Evolutionary conservation across 2,329 filamentous ascomycete species (phyloP), one percentile per base, ranked within the genome.

Genomic region (Aspergillus sp.): DNA sequence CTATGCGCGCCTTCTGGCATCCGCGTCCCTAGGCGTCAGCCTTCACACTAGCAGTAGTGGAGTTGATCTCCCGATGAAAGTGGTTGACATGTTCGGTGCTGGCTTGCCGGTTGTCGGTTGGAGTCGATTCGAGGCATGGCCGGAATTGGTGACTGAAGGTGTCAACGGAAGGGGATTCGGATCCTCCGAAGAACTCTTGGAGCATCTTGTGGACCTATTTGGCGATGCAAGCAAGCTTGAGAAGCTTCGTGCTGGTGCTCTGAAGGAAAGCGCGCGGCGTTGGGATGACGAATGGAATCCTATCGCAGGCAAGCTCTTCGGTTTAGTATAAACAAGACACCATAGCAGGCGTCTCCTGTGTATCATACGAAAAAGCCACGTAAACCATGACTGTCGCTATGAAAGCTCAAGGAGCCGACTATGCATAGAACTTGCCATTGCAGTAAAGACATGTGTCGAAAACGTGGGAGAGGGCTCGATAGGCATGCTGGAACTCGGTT

Each of bases 71-170:
- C 94, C 94, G 0, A 99, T 99, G 94, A 99, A 99, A 74, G 91
- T 99, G 1, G 92, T 99, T 13, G 94, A 99, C 69, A 96, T 99
- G 92, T 97, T 99, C 69, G 94, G 94, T 2, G 88, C 92, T 0
- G 94, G 93, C 0, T 76, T 99, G 24, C 94, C 94, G 0, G 94
- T 99, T 0, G 86, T 87, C 0, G 93, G 91, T 3, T 97, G 94
- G 80, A 83, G 83, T 22, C 81, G 82, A 2, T 99, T 95, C 65
- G 86, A 92, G 66, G 93, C 92, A 56, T 96, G 95, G 80, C 78
- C 83, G 2, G 94, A 99, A 74, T 76, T 99, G n/a, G 89, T 99
- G 22, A 87, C 82, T 48, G 92, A 97, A 64, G 88, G 89, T 0
- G 78, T 85, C 36, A 97, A 97, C 67, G 94, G 94, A 1, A 82